Conservation (phyloP, 345 rosid species). For the Sisymbrium altissimum region DNA sequence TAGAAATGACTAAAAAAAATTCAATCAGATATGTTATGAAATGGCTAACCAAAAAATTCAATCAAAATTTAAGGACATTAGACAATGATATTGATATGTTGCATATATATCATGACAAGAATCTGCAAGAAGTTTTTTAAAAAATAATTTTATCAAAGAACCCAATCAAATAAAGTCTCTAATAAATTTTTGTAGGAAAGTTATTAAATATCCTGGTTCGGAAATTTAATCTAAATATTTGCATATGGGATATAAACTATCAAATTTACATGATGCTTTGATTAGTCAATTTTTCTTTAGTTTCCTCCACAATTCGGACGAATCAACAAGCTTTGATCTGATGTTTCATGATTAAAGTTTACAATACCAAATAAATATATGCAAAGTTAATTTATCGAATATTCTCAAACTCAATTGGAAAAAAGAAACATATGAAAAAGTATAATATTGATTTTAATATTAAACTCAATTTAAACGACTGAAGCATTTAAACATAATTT, state of each 20-base stretch:
- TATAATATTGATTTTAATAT: too few relatives aligned
- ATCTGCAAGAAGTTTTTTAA: too few relatives aligned
- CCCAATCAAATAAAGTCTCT: background rate
- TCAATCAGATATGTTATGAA: too few relatives aligned
- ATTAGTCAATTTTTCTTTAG: slow-evolving; percentile 22
- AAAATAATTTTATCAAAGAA: background rate
- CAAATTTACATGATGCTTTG: slow-evolving; percentile 9
- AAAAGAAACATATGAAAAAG: background rate
- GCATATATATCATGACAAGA: background rate
- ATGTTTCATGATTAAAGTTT: slow-evolving; percentile 15
- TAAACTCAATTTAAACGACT: too few relatives aligned
- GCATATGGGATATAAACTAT: background rate
- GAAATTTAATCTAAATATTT: background rate
- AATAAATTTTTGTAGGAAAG: background rate
- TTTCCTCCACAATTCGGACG: slow-evolving; percentile 6
- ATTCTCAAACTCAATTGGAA: background rate
- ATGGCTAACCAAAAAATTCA: too few relatives aligned
- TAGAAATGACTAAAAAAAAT: too few relatives aligned
- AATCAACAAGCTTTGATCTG: slow-evolving; percentile 15
- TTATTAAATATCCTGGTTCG: background rate
- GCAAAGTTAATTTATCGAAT: background rate
- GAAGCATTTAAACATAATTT: background rate
- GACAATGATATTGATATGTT: too few relatives aligned
- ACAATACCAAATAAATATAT: background rate
- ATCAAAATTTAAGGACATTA: too few relatives aligned